phyloP scores from a whole-genome alignment of 1,284 basidiomycete genomes.

The Schizopora paradoxa region DNA sequence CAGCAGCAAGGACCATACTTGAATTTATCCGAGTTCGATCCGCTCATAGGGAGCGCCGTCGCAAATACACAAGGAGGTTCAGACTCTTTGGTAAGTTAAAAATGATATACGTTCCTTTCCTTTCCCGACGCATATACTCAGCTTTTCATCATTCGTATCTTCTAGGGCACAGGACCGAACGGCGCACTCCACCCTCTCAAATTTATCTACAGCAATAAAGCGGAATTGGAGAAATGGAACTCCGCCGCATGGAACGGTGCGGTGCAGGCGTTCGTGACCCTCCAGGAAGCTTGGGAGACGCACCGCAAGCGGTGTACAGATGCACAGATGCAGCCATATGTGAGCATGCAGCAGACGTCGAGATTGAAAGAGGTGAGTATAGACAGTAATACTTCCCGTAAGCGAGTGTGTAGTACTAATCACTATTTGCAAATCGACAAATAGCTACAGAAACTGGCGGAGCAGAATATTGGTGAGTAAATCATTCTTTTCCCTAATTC shows the following conservation, averaged over 20 bases:
- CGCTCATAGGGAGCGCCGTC: constrained; percentile 18
- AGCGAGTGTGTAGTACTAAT: background rate
- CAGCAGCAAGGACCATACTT: constrained; percentile 18
- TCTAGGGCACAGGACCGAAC: constrained; percentile 22
- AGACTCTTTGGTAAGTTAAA: constrained; percentile 49
- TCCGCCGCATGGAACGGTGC: constrained; percentile 53
- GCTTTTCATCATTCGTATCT: constrained; percentile 12
- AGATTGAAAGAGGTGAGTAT: constrained; percentile 46
- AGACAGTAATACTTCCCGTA: too few relatives aligned
- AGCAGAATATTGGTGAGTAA: constrained; percentile 40
- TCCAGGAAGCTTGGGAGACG: constrained; percentile 47
- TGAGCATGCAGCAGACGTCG: constrained; percentile 39
- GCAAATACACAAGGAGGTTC: constrained; percentile 36
- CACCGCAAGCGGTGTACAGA: constrained; percentile 42
- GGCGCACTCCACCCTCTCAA: constrained; percentile 50
- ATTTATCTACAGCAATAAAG: constrained; percentile 47
- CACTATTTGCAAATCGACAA: constrained; percentile 1
- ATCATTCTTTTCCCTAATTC: background rate
- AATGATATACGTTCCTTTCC: constrained; percentile 36
- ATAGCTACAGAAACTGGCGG: constrained; percentile 49
- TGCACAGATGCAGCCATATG: constrained; percentile 32
- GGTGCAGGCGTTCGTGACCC: constrained; percentile 42
- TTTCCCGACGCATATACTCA: constrained; percentile 22
- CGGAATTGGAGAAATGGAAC: constrained; percentile 55
- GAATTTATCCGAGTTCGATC: constrained; percentile 16